Evolutionary conservation across 352 stramenopile species (phyloP).

Genomic region (Phytophthora syringae): DNA sequence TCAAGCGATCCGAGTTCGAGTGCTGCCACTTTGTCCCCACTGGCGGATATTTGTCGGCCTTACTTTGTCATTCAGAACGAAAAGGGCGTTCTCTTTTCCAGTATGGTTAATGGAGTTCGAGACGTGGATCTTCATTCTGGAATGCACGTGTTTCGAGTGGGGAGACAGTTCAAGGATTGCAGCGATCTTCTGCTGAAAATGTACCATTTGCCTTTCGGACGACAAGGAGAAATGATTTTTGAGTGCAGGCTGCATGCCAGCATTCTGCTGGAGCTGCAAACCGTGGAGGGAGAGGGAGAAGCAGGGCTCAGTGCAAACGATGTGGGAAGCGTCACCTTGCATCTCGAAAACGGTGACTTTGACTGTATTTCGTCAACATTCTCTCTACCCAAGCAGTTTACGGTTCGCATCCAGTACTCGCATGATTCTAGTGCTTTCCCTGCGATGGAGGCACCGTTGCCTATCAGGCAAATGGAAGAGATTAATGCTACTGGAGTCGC

Average conservation of each 20-base stretch:
- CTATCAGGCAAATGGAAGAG: slow-evolving; percentile 33
- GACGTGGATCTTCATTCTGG: slow-evolving; percentile 65
- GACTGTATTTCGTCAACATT: slow-evolving; percentile 83
- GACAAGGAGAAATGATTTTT: slow-evolving; percentile 83
- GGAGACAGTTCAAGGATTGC: slow-evolving; percentile 64
- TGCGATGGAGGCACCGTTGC: slow-evolving; percentile 31
- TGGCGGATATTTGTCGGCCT: slow-evolving; percentile 58
- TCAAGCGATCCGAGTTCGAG: slow-evolving; percentile 7
- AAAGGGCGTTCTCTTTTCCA: slow-evolving; percentile 88
- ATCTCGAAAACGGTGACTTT: slow-evolving; percentile 78
- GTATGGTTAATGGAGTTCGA: slow-evolving; percentile 82
- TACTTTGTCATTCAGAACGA: slow-evolving; percentile 91
- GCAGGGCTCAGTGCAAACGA: slow-evolving; percentile 31
- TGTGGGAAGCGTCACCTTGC: slow-evolving; percentile 55
- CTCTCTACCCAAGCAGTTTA: slow-evolving; percentile 70
- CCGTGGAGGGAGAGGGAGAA: slow-evolving; percentile 32
- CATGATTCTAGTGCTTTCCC: slow-evolving; percentile 63
- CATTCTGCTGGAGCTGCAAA: slow-evolving; percentile 72
- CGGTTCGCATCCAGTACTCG: slow-evolving; percentile 59
- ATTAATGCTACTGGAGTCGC: slow-evolving; percentile 13
- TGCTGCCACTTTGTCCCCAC: slow-evolving; percentile 9
- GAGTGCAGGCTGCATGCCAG: slow-evolving; percentile 77
- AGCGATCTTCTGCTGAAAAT: slow-evolving; percentile 83
- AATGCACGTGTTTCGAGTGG: slow-evolving; percentile 71
- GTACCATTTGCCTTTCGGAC: slow-evolving; percentile 89